Base-by-base conservation (phyloP, 805 yeast genomes). In the Starmerella roubikii region DNA sequence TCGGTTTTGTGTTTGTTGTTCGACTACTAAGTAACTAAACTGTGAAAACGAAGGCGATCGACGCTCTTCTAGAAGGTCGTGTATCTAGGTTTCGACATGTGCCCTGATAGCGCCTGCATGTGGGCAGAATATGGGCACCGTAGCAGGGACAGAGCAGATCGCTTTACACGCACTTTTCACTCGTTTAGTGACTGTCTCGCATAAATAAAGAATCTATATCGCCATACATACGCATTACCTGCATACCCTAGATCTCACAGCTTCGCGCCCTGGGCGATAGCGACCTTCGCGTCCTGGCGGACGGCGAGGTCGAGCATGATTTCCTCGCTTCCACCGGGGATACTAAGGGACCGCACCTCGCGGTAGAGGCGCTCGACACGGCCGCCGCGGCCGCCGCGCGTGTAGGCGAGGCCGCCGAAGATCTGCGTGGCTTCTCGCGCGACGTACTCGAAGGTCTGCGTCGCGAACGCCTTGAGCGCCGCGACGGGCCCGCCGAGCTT, bases 311-410 rank as follows among this genome's bases (percentile, higher is more conserved):
- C 68, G 24, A 62, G 54, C 68, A 63, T 63, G 43, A 64, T 64
- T 48, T 63, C 68, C 47, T 63, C 67, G 9, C 67, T 62, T 5
- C 68, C 68, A 28, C 68, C 68, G n/a, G 68, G 68, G 31, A 63
- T 64, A 16, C 68, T 64, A 40, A 57, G 57, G 10, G 68, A 67
- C 4, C 67, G 54, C 22, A 62, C 67, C 40, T 64, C 68, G 26
- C 68, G 54, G 54, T 62, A 64, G 30, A 64, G 47, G 13, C 68
- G 59, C 53, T 63, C 68, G 34, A 64, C 65, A 43, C 57, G 59
- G 18, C 62, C 67, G 38, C 64, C 68, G 46, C 56, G 59, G 29
- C 68, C 68, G 26, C 68, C 68, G 16, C 60, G 59, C 33, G 66
- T 63, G 49, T 63, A 63, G 16, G 65, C 43, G 18, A 62, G 53